Percentiles rank a stretch among this genome's conserved stretches.
Evolutionary conservation across 1,284 basidiomycete species (phyloP).

Genomic region (Lignosus rhinocerotis): DNA sequence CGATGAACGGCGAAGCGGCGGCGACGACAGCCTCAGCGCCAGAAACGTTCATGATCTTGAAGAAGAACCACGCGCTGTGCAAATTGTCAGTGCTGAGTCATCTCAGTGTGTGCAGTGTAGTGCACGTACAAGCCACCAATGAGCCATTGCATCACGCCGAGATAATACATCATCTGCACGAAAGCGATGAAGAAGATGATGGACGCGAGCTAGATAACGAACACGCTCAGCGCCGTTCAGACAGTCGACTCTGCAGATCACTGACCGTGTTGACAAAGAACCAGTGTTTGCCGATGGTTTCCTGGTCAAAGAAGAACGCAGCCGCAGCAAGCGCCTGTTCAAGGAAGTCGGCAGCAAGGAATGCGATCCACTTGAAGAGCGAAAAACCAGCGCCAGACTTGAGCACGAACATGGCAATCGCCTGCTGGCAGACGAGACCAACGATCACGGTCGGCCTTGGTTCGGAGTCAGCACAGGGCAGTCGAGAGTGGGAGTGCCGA

Average conservation of each 20-base stretch:
- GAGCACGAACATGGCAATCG: conserved; percentile 83
- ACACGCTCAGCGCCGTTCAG: not conserved
- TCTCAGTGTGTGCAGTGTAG: not conserved
- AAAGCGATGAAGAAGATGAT: conserved; percentile 90
- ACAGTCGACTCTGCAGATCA: conserved; percentile 2
- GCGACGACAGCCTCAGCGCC: conserved; percentile 93
- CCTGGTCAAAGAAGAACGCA: conserved; percentile 75
- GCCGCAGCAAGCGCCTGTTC: conserved; percentile 64
- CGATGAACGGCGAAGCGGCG: conserved; percentile 89
- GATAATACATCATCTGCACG: conserved; percentile 85
- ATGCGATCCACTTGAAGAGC: conserved; percentile 81
- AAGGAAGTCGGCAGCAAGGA: conserved; percentile 73
- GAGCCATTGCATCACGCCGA: conserved; percentile 89
- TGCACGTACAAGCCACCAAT: conserved; percentile 71
- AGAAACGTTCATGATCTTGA: conserved; percentile 83
- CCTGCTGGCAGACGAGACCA: conserved; percentile 83
- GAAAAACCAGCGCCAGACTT: conserved; percentile 79
- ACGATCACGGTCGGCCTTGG: conserved; percentile 79
- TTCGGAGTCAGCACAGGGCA: conserved; percentile 6
- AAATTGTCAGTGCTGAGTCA: conserved; percentile 8
- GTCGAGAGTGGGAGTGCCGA: not conserved
- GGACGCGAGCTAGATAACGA: conserved; percentile 51
- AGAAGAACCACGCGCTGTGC: conserved; percentile 86
- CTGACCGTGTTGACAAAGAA: conserved; percentile 79
- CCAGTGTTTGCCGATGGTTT: conserved; percentile 64